Base-by-base conservation (phyloP, 345 rosid genomes). In the Euclidium syriacum region DNA sequence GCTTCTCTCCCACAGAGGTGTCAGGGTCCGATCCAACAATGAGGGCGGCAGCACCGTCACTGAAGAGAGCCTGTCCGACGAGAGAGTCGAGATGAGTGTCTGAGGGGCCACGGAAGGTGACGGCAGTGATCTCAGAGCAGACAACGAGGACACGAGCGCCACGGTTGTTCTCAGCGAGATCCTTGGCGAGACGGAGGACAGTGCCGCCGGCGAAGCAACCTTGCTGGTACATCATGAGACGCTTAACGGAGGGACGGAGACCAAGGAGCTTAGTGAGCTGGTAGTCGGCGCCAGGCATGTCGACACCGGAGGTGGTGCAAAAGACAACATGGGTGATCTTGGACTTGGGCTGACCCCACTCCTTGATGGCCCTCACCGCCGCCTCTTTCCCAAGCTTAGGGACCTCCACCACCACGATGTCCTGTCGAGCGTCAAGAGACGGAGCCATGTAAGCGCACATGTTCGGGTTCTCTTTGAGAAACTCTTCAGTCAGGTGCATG, bases 241-340 rank as follows among this genome's bases (percentile, higher is more conserved):
- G 85, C 68, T 88, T 85, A 4, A 88, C 90, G 1, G 90, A 85
- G 10, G 92, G 85, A 5, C 87, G 79, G 6, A 88, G 91, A 5
- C 96, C 95, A 6, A 86, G 75, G 12, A 88, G 88, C 74, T 88
- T 88, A 9, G 94, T 86, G 59, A 88, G 90, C 72, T 86, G 94
- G 80, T 86, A 88, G 74, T 88, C 96, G 1, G 96, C 96, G 1
- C 95, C 96, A 10, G 96, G 94, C 96, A 88, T 88, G 82, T 88
- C 96, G 0, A 86, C 95, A 0, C 96, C 94, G 0, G 91, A 82
- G 2, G 96, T 84, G 8, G 96, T 88, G 67, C 96, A 88, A 74
- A 88, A 88, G 62, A 88, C 77, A 2, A 88, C 75, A 16, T 88
- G 96, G 12, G 96, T 88, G 78, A 88, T 82, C 73, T 82, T 88